Evolutionary conservation across 2,329 filamentous ascomycete species (phyloP), one percentile per base, ranked within the genome.

Genomic region (Colletotrichum australisinense): DNA sequence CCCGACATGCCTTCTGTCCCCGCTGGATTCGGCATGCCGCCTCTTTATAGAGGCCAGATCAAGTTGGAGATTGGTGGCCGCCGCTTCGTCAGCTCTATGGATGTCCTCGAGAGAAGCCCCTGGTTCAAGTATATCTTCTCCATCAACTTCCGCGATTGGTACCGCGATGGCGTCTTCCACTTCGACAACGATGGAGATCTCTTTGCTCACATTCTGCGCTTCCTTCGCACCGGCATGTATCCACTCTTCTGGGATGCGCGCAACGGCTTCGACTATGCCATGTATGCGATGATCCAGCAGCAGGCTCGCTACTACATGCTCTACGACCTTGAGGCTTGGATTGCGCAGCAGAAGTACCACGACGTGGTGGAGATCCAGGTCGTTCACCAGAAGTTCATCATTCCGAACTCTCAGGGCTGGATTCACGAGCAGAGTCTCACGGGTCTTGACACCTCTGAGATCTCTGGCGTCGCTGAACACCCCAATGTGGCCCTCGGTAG

Each of bases 101-200:
- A 71, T 12, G 55, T 74, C 3, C 67, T 75, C 28, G 59, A 57
- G 30, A 63, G 63, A 42, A 75, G 72, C 42, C 65, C 64, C 59
- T 74, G 49, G 62, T 71, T 68, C 58, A 63, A 32, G 16, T 59
- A 69, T 9, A 22, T 73, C 12, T 67, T 75, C 35, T 63, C 70
- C 59, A 64, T 75, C 30, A 69, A 65, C 32, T 58, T 63, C 19
- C 65, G 63, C 22, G 59, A 74, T 26, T 68, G 69, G 53, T 66
- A 63, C 53, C 72, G 53, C 32, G 55, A 62, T 26, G 67, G 55
- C 14, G 22, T 38, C 35, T 28, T 65, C 11, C 64, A 84, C 75
- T 69, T 86, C 46, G 83, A 85, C 73, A 79, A 80, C 0, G 83
- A 85, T 67, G 78, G 80, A 0, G 77, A 77, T 3, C 66, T 82